Conservation (phyloP, 1,139 yeast genomes). For the Protomyces pachydermus region DNA sequence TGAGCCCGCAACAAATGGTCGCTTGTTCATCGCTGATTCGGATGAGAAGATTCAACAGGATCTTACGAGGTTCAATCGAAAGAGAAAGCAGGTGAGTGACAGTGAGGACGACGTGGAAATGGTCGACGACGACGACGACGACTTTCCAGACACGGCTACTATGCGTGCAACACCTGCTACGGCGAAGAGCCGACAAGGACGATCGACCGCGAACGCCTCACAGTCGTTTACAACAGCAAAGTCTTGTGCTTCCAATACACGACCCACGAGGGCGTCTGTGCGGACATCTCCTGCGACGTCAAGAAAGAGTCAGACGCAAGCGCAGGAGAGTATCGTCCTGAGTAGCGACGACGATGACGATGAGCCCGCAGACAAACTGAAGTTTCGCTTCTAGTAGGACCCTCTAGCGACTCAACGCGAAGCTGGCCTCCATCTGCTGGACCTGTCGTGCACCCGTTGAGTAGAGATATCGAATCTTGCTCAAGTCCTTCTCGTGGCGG, state of each 20-base stretch:
- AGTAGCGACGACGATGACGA: neutral
- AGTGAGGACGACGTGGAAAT: neutral
- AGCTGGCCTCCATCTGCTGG: conserved; percentile 25
- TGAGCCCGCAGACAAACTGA: neutral
- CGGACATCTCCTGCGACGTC: neutral
- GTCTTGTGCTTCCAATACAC: neutral
- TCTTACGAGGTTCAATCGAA: neutral
- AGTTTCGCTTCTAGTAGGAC: neutral
- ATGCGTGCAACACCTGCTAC: neutral
- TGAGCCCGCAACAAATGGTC: neutral
- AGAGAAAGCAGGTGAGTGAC: neutral
- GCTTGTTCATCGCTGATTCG: neutral
- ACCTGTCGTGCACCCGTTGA: conserved; percentile 22
- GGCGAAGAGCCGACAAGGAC: neutral
- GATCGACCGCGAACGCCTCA: neutral
- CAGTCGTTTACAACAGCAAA: neutral
- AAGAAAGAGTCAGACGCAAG: neutral
- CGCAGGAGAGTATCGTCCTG: neutral
- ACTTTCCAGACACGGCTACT: neutral
- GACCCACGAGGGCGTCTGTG: neutral
- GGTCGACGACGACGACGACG: neutral
- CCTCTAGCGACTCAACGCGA: conserved; percentile 1
- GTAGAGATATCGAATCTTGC: conserved; percentile 14
- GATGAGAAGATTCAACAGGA: neutral
- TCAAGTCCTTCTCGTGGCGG: conserved; percentile 13